Base-by-base conservation (phyloP, 192 early-diverging fungal genomes). In the Backusella sp. region DNA sequence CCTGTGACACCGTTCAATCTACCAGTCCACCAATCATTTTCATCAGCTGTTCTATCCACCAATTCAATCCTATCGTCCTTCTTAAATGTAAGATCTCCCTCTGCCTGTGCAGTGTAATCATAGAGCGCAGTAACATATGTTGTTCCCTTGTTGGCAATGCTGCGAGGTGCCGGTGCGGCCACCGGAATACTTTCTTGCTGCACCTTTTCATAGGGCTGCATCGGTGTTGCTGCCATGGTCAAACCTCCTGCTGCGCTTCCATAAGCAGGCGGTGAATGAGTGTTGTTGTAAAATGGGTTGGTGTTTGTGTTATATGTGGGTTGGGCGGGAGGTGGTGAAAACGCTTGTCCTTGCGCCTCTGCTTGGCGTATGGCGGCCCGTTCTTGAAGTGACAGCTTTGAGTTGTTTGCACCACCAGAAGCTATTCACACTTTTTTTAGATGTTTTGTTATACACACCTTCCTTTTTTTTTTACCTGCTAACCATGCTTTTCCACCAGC, bases 1-100 rank as follows among this genome's bases (percentile, higher is more conserved):
- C 80, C 80, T 19, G 70, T 75, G 1, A 59, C 34, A 39, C 78
- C 80, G 78, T 80, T 72, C 5, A 84, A 23, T 35, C 72, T 74
- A 19, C 85, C 85, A 37, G 81, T 75, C 85, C 85, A 86, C 85
- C 85, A 86, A 75, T 80, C 80, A 69, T 86, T 84, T 17, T 68
- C 28, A 35, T 79, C 83, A 11, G 65, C 67, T 8, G 83, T 81
- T 53, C 70, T 73, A 52, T 86, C 70, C 7, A 84, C 30, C 9
- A 86, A 46, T 65, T 84, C 83, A 72, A 86, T 86, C 3, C 53
- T 52, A 69, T 86, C 85, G 66, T 78, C 83, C 69, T 78, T 84
- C 23, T 35, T 59, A 53, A 86, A 86, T 4, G 53, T 73, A 44
- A 86, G 75, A 72, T 86, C 85, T 6, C 76, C 80, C 42, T 82